Evolutionary conservation across 345 rosid species (phyloP), one percentile per base, ranked within the genome.

Genomic region (Laguncularia racemosa): DNA sequence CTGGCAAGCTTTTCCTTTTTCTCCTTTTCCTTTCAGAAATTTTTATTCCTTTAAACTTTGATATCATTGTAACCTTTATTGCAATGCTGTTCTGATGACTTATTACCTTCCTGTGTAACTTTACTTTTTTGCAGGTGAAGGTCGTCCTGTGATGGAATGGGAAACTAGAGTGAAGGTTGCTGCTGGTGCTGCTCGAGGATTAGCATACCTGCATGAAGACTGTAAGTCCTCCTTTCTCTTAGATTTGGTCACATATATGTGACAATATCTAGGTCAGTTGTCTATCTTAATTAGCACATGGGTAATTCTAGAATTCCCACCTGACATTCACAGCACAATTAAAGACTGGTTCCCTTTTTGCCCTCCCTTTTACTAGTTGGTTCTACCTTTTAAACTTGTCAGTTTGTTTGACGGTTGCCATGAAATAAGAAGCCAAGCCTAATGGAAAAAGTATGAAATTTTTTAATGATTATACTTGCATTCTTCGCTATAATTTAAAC

Each of bases 131-230:
- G 74, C 81, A 93, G 96, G 66, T 75, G 68, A 80, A 65, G 85
- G 82, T 60, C 73, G 80, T 72, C 85, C 92, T 1, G 84, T 85
- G 55, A 78, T 93, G 96, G 86, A 87, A 59, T 93, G 97, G 99
- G 84, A 66, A 26, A 77, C 71, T 15, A 80, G 97, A 64, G 88
- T 89, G 46, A 87, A 67, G 73, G 86, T 87, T 52, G 95, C 97
- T 70, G 91, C 89, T 68, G 99, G 97, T 56, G 96, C 99, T 64
- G 99, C 99, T 65, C 97, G 89, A 52, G 99, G 99, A 73, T 80
- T 93, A 50, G 97, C 99, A 33, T 93, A 93, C 66, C 84, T 93
- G 21, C 99, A 93, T 59, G 99, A 93, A 84, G 99, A 93, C 71
- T 93, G 99, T 93, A 89, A 80, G 53, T 70, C 53, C 20, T 44